Percentiles rank a stretch among this genome's conserved stretches.
Conservation (phyloP, 345 rosid species). For the Citrus australasica region DNA sequence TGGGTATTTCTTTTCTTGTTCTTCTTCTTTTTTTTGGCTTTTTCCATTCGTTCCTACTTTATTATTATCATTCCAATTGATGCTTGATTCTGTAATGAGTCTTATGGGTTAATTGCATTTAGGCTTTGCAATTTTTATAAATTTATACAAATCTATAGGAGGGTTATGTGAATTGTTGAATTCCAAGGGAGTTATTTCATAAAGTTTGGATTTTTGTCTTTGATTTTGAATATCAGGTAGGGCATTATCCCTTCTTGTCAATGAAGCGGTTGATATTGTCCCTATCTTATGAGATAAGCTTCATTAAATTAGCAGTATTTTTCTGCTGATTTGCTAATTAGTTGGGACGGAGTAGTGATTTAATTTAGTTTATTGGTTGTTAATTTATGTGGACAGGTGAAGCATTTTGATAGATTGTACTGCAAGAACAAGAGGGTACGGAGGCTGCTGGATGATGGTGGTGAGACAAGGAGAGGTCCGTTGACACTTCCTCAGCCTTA, state of each 20-base stretch:
- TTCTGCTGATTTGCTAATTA: background rate
- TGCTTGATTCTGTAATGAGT: background rate
- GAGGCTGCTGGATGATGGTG: conserved; percentile 69
- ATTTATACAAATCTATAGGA: background rate
- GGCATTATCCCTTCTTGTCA: too few species aligned
- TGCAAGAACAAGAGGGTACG: conserved; percentile 66
- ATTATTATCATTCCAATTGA: background rate
- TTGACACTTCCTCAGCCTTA: conserved; percentile 73
- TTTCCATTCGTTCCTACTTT: background rate
- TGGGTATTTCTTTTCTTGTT: conserved; percentile 42
- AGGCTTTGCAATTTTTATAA: background rate
- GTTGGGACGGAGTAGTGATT: background rate
- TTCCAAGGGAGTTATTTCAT: background rate
- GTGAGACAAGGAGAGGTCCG: conserved; percentile 69
- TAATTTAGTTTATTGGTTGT: conserved; percentile 7
- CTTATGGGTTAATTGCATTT: background rate
- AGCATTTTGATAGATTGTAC: conserved; percentile 78
- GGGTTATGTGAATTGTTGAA: background rate
- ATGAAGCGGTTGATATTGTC: background rate
- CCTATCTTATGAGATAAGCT: background rate
- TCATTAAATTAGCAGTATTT: background rate
- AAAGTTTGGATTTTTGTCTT: background rate
- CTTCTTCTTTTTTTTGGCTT: background rate
- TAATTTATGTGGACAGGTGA: conserved; percentile 46
- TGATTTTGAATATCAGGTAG: background rate